Conservation (phyloP, 2,329 filamentous ascomycete species). For the Xylaria sp. region DNA sequence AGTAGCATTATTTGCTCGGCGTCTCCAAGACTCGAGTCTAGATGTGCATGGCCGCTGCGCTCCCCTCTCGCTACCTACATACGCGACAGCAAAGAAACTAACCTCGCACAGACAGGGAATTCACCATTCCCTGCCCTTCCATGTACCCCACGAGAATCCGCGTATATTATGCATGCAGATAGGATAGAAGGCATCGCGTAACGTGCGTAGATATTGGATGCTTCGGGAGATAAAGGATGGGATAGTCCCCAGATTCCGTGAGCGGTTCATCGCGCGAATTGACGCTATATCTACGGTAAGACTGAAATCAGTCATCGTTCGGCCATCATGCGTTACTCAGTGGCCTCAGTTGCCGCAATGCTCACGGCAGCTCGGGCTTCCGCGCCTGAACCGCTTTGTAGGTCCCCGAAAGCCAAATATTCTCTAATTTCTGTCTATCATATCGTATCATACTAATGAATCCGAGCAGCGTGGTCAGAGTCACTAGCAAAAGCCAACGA, state of each 20-base stretch:
- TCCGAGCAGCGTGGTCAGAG: slow-evolving; percentile 7
- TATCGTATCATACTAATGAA: not conserved
- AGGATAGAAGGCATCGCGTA: not conserved
- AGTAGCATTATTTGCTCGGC: too few relatives aligned
- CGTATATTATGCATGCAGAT: not conserved
- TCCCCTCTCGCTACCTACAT: not conserved
- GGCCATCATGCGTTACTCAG: not conserved
- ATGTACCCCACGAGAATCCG: not conserved
- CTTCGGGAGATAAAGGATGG: not conserved
- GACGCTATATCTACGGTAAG: not conserved
- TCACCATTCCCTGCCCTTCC: not conserved
- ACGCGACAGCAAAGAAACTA: not conserved
- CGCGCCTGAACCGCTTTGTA: slow-evolving; percentile 15
- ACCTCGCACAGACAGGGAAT: not conserved
- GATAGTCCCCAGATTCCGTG: not conserved
- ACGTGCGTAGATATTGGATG: not conserved
- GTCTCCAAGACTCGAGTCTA: not conserved
- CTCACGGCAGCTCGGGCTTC: slow-evolving; percentile 17
- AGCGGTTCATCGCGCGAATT: not conserved
- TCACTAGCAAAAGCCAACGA: slow-evolving; percentile 6
- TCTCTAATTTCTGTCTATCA: not conserved
- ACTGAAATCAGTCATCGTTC: not conserved
- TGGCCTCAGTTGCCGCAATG: not conserved
- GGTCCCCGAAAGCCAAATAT: not conserved
- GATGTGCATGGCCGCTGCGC: not conserved